Base-by-base conservation (phyloP, 2,329 filamentous ascomycete species). In the Nigrospora osmanthi region DNA sequence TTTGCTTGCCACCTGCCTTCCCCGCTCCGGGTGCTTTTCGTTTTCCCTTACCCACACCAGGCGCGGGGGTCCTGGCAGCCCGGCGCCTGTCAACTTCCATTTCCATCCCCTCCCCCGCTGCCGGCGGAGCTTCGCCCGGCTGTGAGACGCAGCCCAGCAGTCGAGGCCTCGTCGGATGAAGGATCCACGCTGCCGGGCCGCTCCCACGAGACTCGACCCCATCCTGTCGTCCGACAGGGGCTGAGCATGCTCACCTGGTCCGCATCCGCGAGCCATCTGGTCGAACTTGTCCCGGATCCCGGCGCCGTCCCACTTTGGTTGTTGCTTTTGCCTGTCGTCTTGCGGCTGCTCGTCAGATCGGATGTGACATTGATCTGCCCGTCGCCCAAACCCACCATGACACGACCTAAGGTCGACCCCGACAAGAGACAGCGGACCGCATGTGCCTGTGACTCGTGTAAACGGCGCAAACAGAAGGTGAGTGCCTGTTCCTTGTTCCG, bases 381-480 rank as follows among this genome's bases (percentile, higher is more conserved):
- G 50, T 55, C 50, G 52, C 53, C 51, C 46, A 49, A 52, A 54
- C 47, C 52, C 40, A 58, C 51, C 50, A 62, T 62, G 78, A 73
- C 73, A 52, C 70, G 76, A 54, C 70, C 70, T 42, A 77, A 71
- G 59, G 74, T 81, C 48, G 68, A 73, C 31, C 70, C 72, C 52
- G 76, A 82, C 51, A 77, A 81, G 60, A 72, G 80, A 51, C 75
- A 80, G 62, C 75, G 81, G 54, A 83, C 75, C 42, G 76, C 76
- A 23, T 75, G 79, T 53, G 81, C 81, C 35, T 85, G 81, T 59
- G 76, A 81, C 51, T 76, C 69, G 50, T 85, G 81, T 66, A 83
- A 81, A 63, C 71, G 73, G 48, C 73, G 80, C 49, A 85, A 85
- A 60, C 80, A 84, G 64, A 85, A 83, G 70, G 81, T 80, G 57